Evolutionary conservation across 768 basidiomycete genomes (phyloP), one percentile per base, ranked within the genome.

Genomic region (Mycena polygramma): DNA sequence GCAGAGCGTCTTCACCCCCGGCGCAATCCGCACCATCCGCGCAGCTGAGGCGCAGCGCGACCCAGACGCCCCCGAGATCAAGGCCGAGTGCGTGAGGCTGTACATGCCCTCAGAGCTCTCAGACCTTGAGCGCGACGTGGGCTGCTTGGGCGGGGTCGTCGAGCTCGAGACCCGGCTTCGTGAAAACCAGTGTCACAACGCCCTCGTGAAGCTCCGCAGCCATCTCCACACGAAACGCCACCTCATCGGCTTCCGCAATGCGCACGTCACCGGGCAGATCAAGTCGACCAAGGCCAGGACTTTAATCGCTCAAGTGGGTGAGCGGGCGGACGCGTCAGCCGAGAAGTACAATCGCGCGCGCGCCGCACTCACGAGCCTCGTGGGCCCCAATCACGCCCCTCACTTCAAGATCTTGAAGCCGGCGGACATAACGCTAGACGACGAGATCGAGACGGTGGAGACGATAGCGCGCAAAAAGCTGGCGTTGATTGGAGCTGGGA

Each of bases 101-200:
- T 66, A 19, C n/a, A 39, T 66, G 9, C 65, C 57, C 2, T 66
- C 57, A 3, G 49, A 59, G 20, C 57, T 66, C 22, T 26, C 57
- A 19, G 26, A 11, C 26, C 35, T 22, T 0, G 57, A 43, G 51
- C 49, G 49, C 5, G n/a, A 7, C 15, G 43, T 43, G 4, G 17
- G 20, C 24, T 48, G 64, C 4, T 45, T 39, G 2, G 57, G 57
- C 46, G 64, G 57, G 17, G 46, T n/a, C 10, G 19, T 1, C 15
- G 1, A 49, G 17, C 48, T 46, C 17, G 64, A 66, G 37, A 48
- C 20, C 36, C 64, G 17, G 7, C 45, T 46, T 15, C 45, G 45
- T 7, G 30, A 46, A 46, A 46, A 46, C 45, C 45, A 46, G 45
- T 46, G 45, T 14, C 45, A 46, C 45, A 46, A 46, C 17, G 14